Base-by-base conservation (phyloP, 2,329 filamentous ascomycete genomes). In the Monilinia fructicola region DNA sequence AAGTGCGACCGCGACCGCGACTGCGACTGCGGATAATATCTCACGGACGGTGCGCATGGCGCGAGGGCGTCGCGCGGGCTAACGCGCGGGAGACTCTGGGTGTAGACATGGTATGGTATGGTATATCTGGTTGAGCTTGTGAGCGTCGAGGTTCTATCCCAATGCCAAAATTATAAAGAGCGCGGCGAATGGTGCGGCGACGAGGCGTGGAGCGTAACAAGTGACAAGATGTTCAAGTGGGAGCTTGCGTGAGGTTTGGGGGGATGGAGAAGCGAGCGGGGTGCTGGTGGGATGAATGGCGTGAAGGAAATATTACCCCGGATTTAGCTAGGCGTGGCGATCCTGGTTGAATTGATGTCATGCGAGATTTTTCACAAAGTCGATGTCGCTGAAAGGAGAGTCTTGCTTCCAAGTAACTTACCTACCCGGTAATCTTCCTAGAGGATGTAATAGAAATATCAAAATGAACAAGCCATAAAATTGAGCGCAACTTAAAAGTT, bases 41-140 rank as follows among this genome's bases (percentile, higher is more conserved):
- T 42, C n/a, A 14, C 12, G 35, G 38, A 56, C 5, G 40, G 38
- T 18, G 46, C 21, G 26, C 7, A 48, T 38, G 28, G 28, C 58
- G 58, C 44, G 42, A 3, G 14, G 10, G 53, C 12, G 54, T 12
- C 9, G 40, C 40, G 62, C 40, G 62, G 50, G 46, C 21, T 38
- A 56, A 12, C 28, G 52, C 26, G 53, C 52, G 52, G 23, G 62
- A 35, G 28, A 56, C 52, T 21, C 40, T 14, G 2, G 52, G 26
- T 3, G 62, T 38, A 11, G 52, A 48, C 62, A 64, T 64, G 5
- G 5, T 62, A n/a, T 42, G 52, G 40, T 52, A 64, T 64, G 5
- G 5, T 62, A n/a, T 42, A 21, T 31, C 7, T 2, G 2, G 14
- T 44, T 26, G 23, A 31, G 5, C 31, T 16, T 16, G 16, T 23